Evolutionary conservation across 176 grass and related monocot species (phyloP), one percentile per base, ranked within the genome.

Genomic region (Hsuehochloa calcarea): DNA sequence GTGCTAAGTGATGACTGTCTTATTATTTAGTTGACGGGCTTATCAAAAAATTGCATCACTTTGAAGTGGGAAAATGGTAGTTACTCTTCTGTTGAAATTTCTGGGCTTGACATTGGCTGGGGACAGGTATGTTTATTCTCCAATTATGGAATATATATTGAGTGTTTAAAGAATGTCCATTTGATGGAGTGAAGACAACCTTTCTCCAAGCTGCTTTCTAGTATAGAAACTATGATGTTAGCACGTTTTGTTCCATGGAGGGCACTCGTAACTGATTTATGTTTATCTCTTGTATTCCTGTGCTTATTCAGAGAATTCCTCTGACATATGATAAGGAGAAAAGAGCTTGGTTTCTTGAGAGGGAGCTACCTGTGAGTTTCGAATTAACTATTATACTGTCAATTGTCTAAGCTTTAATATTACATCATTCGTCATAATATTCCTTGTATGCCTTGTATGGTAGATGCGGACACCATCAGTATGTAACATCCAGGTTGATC

Each of bases 51-150:
- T 74, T 82, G 12, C 39, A 50, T 99, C 56, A 92, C 86, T 75
- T 75, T 99, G 51, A 89, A 81, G 82, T 99, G 96, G 96, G 74
- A 89, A 96, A 84, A 75, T 65, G 73, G 77, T 84, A 80, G 45
- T 40, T 94, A 66, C 75, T 99, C 96, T 65, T 88, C 83, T 39
- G 96, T 99, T 78, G 93, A 99, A 94, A 83, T 99, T 78, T 99
- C 96, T 77, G 96, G 96, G 49, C 91, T 99, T 41, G 96, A 99
- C 70, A 89, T 99, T 65, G 93, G 96, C 79, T 99, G 96, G 96
- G 93, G 91, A 13, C 89, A 96, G 92, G 96, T 99, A 94, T 56
- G 9, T 44, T 86, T 88, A 64, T 74, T 45, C 58, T 85, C n/a
- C 44, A 85, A 45, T 37, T 47, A 70, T 79, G 54, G 3, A 49